These are phyloP conservation scores for Umbellularia californica DNA, from an alignment of 164 flowering plant species.

Conservation along the genomic window DNA sequence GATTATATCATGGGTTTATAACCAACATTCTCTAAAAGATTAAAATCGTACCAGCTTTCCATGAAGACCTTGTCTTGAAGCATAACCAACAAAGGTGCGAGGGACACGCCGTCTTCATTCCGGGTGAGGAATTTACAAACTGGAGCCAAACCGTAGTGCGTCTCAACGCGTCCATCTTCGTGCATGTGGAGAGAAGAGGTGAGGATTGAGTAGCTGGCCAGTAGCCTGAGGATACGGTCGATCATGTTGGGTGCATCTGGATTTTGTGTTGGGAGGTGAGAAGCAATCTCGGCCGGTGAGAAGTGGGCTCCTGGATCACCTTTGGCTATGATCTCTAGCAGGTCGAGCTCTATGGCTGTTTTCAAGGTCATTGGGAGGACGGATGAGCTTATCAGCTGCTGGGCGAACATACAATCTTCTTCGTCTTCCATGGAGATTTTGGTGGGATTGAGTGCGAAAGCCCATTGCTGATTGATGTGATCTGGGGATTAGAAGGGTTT, in stretches of 20 bases:
- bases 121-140: slow-evolving; percentile 16
- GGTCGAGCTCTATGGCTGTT: slow-evolving; percentile 59
- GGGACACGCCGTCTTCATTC: slow-evolving; percentile 22
- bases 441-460: neutral
- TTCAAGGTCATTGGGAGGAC: slow-evolving; percentile 76
- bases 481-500: too few species aligned
- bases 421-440: slow-evolving; percentile 25
- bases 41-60: slow-evolving; percentile 28
- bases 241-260: slow-evolving; percentile 65
- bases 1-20: too few species aligned
- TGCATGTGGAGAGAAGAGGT: slow-evolving; percentile 21
- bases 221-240: slow-evolving; percentile 68
- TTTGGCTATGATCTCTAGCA: slow-evolving; percentile 59
- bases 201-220: slow-evolving; percentile 58
- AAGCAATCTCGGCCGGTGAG: slow-evolving; percentile 47
- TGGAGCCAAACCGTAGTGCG: slow-evolving; percentile 18
- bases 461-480: neutral
- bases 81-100: slow-evolving; percentile 14
- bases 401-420: slow-evolving; percentile 40
- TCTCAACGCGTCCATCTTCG: slow-evolving; percentile 9
- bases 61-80: slow-evolving; percentile 24
- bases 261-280: slow-evolving; percentile 56
- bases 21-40: too few species aligned
- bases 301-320: slow-evolving; percentile 43
- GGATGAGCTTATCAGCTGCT: slow-evolving; percentile 52